A percentile compares a stretch with the other conserved stretches of the same genome.
These are phyloP conservation scores for Warburgia ugandensis DNA, from an alignment of 164 flowering plant species.

Conservation along the genomic window DNA sequence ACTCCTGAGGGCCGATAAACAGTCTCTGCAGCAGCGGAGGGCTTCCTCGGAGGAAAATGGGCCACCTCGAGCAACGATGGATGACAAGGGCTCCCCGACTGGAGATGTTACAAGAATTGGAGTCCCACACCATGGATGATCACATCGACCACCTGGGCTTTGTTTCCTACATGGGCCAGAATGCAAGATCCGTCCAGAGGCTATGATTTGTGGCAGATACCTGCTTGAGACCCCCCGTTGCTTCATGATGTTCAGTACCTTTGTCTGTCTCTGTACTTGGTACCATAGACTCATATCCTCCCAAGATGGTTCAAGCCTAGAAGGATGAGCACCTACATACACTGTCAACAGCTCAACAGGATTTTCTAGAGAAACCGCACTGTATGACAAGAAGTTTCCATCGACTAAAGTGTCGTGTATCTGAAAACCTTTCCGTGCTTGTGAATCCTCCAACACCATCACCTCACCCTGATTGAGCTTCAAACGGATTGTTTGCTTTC, in stretches of 20 bases:
- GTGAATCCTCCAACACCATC: constrained; percentile 42
- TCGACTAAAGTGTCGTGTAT: constrained; percentile 39
- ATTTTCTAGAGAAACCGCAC: constrained; percentile 45
- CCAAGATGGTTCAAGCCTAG: constrained; percentile 77
- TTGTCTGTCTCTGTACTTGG: constrained; percentile 85
- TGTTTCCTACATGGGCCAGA: constrained; percentile 54
- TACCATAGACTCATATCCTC: constrained; percentile 90
- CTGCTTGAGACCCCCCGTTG: constrained; percentile 53
- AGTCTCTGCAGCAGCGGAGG: constrained; percentile 60
- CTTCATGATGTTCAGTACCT: constrained; percentile 56
- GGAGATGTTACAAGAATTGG: constrained; percentile 71
- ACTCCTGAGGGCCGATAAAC: constrained; percentile 59
- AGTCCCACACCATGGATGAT: constrained; percentile 79
- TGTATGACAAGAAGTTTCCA: constrained; percentile 37
- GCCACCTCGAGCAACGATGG: constrained; percentile 33
- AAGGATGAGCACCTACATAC: constrained; percentile 76
- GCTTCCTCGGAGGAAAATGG: constrained; percentile 52
- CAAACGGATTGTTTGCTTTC: constrained; percentile 30
- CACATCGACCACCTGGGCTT: constrained; percentile 54
- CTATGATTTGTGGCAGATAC: constrained; percentile 54
- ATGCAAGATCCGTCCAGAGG: constrained; percentile 66
- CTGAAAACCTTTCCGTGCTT: constrained; percentile 36
- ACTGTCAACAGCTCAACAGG: constrained; percentile 40
- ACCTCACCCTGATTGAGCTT: constrained; percentile 41
- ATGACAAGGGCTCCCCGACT: constrained; percentile 56